Base-by-base conservation (phyloP, 2,329 filamentous ascomycete genomes). In the Diaporthe citri region DNA sequence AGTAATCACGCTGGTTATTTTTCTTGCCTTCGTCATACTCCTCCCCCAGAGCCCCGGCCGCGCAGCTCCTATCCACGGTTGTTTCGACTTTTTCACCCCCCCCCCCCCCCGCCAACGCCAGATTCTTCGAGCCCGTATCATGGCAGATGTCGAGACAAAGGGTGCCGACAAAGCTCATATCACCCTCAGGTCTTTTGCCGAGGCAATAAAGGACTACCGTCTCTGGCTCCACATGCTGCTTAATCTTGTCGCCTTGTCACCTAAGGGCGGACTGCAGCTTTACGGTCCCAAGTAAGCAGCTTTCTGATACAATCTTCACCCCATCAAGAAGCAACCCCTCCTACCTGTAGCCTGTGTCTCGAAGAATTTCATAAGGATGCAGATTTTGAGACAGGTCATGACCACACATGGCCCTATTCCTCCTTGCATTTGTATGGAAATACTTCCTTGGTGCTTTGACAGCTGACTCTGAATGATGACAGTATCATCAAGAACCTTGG, bases 401-500 rank as follows among this genome's bases (percentile, higher is more conserved):
- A 12, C 36, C 12, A 39, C 36, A 12, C 12, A 3, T 9, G 10
- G 10, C 36, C 36, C 10, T 39, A 12, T 13, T 39, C 10, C 36
- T 39, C 12, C 36, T 39, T 39, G 12, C 36, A 39, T 39, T 39
- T 12, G 36, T 39, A 39, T 13, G 12, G 9, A 39, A 3, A 9
- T 39, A 39, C 3, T 39, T 39, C 12, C 2, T 39, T 39, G 4
- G 12, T 3, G 36, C 36, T 39, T 39, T 39, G 10, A 39, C 3
- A 39, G 36, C 36, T 39, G 36, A 39, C 36, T 39, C 36, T 39
- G 36, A 39, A 39, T 39, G 36, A 9, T 12, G 12, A 5, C 36
- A 39, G 36, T 8, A 77, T 78, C 46, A 76, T 78, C 64, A 77
- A 75, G 70, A 60, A 12, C 10, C 76, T 78, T 7, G 77, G 76